Base-by-base conservation (phyloP, 75 land plant genomes). In the Gnetum montanum region DNA sequence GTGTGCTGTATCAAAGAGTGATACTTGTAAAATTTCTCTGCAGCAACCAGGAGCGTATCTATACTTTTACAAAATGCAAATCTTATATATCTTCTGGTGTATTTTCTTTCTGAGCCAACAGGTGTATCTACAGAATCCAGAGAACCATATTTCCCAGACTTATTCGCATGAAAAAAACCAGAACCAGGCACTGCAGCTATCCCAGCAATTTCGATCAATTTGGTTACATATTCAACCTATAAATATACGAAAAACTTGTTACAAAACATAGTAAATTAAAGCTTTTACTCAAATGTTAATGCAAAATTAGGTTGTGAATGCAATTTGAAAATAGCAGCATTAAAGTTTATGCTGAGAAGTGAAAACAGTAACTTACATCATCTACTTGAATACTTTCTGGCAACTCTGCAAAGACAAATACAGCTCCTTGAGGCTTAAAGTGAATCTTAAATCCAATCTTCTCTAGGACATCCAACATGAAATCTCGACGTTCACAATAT, bases 1-100 rank as follows among this genome's bases (percentile, higher is more conserved):
- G n/a, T n/a, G n/a, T n/a, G n/a, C n/a, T n/a, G n/a, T n/a, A n/a
- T n/a, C n/a, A n/a, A n/a, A n/a, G n/a, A n/a, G n/a, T n/a, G n/a
- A 41, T 33, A 53, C 23, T 53, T 53, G 24, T 11, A 12, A 6
- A 53, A 36, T 40, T 57, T 78, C 35, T 55, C 46, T 15, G 80
- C 74, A 43, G 97, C 97, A 57, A 79, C 85, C 28, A 40, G 59
- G 52, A 92, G 70, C 20, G 95, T 88, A 13, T 63, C 60, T 35
- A 76, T 67, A 48, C 80, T 74, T 58, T 92, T 92, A 70, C 98
- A 92, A 75, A 84, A 92, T 23, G 98, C 98, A 70, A 92, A 74
- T 51, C 98, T 81, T 22, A 92, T 59, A 48, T 84, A 92, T 29
- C 86, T 63, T 11, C 63, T 57, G 46, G 48, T 70, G 31, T 85